These are phyloP conservation scores for Microcyclospora pomicola DNA, from an alignment of 2,329 filamentous ascomycete species.

Conservation along the genomic window DNA sequence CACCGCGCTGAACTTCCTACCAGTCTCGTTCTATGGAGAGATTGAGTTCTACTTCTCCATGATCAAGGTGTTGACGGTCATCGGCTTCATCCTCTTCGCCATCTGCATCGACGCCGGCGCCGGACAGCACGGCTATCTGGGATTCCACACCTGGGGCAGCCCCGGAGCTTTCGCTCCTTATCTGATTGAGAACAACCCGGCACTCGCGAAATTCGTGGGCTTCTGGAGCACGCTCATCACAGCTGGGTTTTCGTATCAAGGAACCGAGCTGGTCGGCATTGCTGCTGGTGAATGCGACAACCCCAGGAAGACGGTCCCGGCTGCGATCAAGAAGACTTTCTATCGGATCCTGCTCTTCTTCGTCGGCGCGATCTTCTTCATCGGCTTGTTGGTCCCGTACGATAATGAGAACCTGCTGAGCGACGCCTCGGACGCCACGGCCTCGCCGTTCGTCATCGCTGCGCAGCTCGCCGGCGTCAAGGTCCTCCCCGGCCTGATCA, in stretches of 20 bases:
- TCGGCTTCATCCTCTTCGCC: constrained; percentile 32
- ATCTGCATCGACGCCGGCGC: constrained; percentile 28
- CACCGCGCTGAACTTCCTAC: constrained; percentile 36
- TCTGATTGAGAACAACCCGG: constrained; percentile 13
- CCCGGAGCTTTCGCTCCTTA: constrained; percentile 27
- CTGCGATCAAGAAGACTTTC: constrained; percentile 24
- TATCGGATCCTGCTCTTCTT: constrained; percentile 25
- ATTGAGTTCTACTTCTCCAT: constrained; percentile 41
- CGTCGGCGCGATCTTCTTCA: constrained; percentile 23
- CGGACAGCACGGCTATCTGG: constrained; percentile 43
- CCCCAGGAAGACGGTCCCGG: constrained; percentile 33
- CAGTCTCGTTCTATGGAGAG: constrained; percentile 39
- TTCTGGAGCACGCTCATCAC: constrained; percentile 45
- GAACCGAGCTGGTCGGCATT: constrained; percentile 41
- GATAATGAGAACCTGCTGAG: constrained; percentile 25
- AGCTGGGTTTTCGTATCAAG: constrained; percentile 44
- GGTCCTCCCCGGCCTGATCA: constrained; percentile 51
- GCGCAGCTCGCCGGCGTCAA: constrained; percentile 47
- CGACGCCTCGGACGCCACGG: constrained; percentile 29
- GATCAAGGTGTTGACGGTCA: constrained; percentile 38
- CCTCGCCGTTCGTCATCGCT: constrained; percentile 54
- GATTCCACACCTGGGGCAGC: constrained; percentile 38
- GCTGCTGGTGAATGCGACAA: constrained; percentile 39
- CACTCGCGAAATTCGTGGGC: constrained; percentile 27
- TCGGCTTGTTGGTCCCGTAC: constrained; percentile 23